phyloP scores from a whole-genome alignment of 495 filamentous ascomycete species.

The Penicillium cinerascens region DNA sequence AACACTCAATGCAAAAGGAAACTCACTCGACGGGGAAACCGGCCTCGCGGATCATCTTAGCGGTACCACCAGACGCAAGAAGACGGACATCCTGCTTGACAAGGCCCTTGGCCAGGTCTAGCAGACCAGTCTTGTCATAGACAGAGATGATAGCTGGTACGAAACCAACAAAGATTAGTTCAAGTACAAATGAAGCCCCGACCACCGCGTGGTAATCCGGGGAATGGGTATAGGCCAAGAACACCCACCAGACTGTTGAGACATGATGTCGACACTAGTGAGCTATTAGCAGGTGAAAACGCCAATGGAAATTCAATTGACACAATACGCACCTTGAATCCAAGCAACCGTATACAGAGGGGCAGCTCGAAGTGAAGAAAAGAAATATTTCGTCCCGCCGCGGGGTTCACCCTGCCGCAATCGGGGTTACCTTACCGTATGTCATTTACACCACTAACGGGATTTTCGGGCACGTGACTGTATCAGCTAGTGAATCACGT shows the following conservation, averaged over 20 bases:
- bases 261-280: slow-evolving; percentile 35
- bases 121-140: slow-evolving; percentile 95
- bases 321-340: slow-evolving; percentile 17
- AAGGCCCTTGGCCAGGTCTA: slow-evolving; percentile 94
- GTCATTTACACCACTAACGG: not conserved
- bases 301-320: slow-evolving; percentile 4
- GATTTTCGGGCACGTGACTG: not conserved
- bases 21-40: slow-evolving; percentile 88
- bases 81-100: slow-evolving; percentile 87
- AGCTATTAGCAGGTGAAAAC: slow-evolving; percentile 3
- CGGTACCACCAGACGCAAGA: slow-evolving; percentile 89
- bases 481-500: slow-evolving; percentile 14
- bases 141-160: slow-evolving; percentile 85
- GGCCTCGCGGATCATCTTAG: slow-evolving; percentile 91
- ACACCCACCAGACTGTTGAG: slow-evolving; percentile 41
- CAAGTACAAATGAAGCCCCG: slow-evolving; percentile 5
- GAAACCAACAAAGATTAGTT: slow-evolving; percentile 13
- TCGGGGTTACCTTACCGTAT: slow-evolving; percentile 12
- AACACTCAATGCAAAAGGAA: not conserved
- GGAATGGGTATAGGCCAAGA: slow-evolving; percentile 18
- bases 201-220: slow-evolving; percentile 16
- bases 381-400: slow-evolving; percentile 25
- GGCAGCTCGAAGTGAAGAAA: slow-evolving; percentile 18
- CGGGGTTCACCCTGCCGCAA: slow-evolving; percentile 25
- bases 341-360: slow-evolving; percentile 14